Evolutionary conservation across 2,329 filamentous ascomycete genomes (phyloP).

Genomic region (Dactylellina haptotyla): DNA sequence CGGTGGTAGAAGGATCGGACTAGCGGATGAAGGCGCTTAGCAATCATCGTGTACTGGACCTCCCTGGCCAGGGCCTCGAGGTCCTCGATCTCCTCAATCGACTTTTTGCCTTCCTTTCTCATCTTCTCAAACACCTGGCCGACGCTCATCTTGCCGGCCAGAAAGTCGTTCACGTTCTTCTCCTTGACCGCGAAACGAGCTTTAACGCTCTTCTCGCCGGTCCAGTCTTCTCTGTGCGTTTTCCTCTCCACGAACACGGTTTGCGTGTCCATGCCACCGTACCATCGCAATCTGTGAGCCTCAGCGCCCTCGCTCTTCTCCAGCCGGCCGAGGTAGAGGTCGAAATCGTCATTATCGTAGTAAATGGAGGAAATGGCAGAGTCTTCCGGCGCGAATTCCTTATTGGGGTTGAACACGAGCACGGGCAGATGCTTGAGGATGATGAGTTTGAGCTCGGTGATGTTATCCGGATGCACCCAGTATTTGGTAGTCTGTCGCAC

Average conservation of each 20-base stretch:
- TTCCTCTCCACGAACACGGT: conserved; percentile 98
- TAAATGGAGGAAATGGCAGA: conserved; percentile 98
- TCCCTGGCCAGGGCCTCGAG: conserved; percentile 89
- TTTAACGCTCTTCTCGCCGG: conserved; percentile 98
- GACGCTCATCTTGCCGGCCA: conserved; percentile 84
- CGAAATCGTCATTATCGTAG: conserved; percentile 96
- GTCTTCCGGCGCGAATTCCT: conserved; percentile 91
- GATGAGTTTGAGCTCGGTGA: conserved; percentile 97
- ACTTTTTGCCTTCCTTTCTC: conserved; percentile 92
- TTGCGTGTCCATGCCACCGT: conserved; percentile 93
- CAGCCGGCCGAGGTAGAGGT: conserved; percentile 89
- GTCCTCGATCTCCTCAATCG: conserved; percentile 87
- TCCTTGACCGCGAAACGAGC: conserved; percentile 94
- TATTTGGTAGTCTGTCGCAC: conserved; percentile 98
- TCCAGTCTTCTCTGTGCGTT: conserved; percentile 99
- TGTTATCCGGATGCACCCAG: conserved; percentile 98
- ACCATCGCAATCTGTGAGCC: conserved; percentile 95
- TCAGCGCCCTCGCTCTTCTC: conserved; percentile 99
- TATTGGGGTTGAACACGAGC: conserved; percentile 94
- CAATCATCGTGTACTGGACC: conserved; percentile 91
- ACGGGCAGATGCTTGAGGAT: conserved; percentile 97
- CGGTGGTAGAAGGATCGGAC: conserved; percentile 98
- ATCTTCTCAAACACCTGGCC: conserved; percentile 95
- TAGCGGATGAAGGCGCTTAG: conserved; percentile 85
- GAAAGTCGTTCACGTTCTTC: conserved; percentile 93